Evolutionary conservation across 2,329 filamentous ascomycete species (phyloP), one percentile per base, ranked within the genome.

Genomic region (Phoma sp.): DNA sequence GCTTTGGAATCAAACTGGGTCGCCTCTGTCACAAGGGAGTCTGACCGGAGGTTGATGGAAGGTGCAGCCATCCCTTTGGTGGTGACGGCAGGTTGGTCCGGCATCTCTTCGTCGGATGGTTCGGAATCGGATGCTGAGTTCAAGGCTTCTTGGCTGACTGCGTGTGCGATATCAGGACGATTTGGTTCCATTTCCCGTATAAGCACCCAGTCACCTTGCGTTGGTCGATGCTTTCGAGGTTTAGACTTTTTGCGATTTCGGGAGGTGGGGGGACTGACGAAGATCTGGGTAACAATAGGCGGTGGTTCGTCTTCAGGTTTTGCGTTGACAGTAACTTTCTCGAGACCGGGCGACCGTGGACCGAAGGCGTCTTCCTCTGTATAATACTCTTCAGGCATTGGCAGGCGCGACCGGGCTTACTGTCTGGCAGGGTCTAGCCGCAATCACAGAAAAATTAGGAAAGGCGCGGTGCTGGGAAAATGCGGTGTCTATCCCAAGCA

Each of bases 171-270:
- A 43, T 92, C 87, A 43, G 84, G 86, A 61, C 80, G 80, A 67
- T 86, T 85, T 66, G 86, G 85, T 64, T 79, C 84, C 78, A 93
- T 81, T 72, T 82, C 80, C 52, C 78, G 76, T 59, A 93, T 81
- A 73, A 93, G 80, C 60, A 91, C 86, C 63, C 81, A 84, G 81
- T 90, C 86, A 64, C 83, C 85, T 69, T 84, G 83, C 65, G 78
- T 84, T 34, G 83, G 78, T 61, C 75, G 79, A 57, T 81, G 76
- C 82, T 84, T 85, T 66, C 71, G 78, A 60, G 61, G 63, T 79
- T 81, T 82, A 80, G 79, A 76, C 54, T 60, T 65, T 53, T 71
- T 71, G 68, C 79, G 80, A 70, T 78, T 79, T 72, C 74, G 71
- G 64, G 74, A 67, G 77, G 74, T 68, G 74, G 68, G 65, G 76